Conservation (phyloP, 306 rosid species). For the Dalbergia cochinchinensis region DNA sequence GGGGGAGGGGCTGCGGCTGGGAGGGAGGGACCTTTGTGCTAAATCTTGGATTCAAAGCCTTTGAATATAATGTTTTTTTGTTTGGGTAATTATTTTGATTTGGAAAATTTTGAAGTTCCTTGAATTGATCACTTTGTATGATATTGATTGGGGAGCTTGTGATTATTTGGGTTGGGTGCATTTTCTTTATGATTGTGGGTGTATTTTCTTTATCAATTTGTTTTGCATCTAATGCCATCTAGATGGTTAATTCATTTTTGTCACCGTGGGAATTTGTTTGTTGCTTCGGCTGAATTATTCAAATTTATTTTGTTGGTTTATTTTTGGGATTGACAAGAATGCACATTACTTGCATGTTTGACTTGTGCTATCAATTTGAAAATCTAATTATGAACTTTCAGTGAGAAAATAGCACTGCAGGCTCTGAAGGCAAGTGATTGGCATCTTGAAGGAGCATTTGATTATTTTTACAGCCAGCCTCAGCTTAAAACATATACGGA, state of each 20-base stretch:
- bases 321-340: neutral
- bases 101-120: neutral
- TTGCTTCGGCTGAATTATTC: constrained; percentile 10
- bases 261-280: constrained; percentile 1
- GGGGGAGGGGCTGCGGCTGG: neutral
- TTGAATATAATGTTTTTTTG: neutral
- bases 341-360: constrained; percentile 9
- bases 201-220: neutral
- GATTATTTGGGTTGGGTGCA: neutral
- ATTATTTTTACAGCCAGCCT: constrained; percentile 93
- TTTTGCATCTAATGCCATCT: neutral
- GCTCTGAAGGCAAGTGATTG: constrained; percentile 92
- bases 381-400: constrained; percentile 51
- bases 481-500: constrained; percentile 78
- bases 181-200: neutral
- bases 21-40: neutral
- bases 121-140: constrained; percentile 29
- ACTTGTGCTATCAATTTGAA: constrained; percentile 9
- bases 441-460: constrained; percentile 99
- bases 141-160: neutral
- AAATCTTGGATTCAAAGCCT: constrained; percentile 6
- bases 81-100: neutral
- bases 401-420: constrained; percentile 90
- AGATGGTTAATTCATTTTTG: neutral
- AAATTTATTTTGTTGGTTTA: constrained; percentile 1